Base-by-base conservation (phyloP, 2,329 filamentous ascomycete species). In the Cladosporium sp. region DNA sequence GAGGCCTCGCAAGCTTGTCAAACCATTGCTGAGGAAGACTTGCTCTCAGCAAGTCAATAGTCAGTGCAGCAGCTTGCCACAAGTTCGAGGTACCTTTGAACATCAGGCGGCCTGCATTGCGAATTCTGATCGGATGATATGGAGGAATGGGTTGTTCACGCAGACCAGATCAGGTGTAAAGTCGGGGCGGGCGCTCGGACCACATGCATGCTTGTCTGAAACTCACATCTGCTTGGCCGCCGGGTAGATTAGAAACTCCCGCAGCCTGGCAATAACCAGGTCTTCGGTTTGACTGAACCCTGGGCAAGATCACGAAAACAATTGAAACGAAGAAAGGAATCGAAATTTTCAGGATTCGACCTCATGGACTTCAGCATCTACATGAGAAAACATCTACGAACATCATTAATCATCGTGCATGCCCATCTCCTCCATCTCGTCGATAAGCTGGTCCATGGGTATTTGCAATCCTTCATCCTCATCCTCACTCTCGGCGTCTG, bases 401-500 rank as follows among this genome's bases (percentile, higher is more conserved):
- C 40, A 38, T 38, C 34, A 47, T 47, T 63, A 66, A 22, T 74
- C 75, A 59, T 88, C 85, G 63, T 84, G 75, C 77, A 95, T 86
- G 47, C 83, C 86, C 72, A 96, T 84, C 69, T 96, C 92, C 70
- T 96, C 92, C 79, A 97, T 92, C 73, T 96, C 92, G 72, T 97
- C 92, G 69, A 96, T 80, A 70, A 97, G 75, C 68, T 81, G 78
- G 55, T 80, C 78, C 78, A 81, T 80, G 5, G 78, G 78, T 61
- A 81, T 80, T 63, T 66, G 61, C 61, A 74, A 58, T 25, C 82
- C 82, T 15, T 80, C 83, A 62, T 84, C 81, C 59, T 80, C 75
- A 72, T 84, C 71, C 77, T 88, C 67, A 58, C 82, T 80, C 61
- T 79, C 74, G 73, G 83, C 70, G 76, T 88, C 69, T 38, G 69